These are phyloP conservation scores for Fimicolochytrium jonesii DNA, from an alignment of 192 early-diverging fungal species.

Conservation along the genomic window DNA sequence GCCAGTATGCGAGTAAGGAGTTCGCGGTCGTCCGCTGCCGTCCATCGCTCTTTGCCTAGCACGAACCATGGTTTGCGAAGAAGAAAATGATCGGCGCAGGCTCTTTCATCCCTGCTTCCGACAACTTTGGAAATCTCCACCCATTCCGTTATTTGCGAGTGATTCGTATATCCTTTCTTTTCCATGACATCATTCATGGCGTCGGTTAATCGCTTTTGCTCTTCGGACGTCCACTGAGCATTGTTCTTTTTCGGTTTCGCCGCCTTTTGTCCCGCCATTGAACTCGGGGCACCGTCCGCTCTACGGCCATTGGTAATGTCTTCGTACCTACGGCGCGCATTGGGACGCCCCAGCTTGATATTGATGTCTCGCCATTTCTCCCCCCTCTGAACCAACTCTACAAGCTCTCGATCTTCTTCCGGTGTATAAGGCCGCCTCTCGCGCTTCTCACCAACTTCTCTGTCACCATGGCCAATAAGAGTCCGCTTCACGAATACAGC, in stretches of 20 bases:
- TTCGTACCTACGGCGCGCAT: too few relatives aligned
- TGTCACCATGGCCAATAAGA: background rate
- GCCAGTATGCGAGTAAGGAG: background rate
- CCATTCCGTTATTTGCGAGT: background rate
- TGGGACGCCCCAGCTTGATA: background rate
- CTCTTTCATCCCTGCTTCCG: background rate
- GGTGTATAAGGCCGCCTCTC: background rate
- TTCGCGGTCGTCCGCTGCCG: slow-evolving; percentile 1
- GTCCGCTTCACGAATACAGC: slow-evolving; percentile 8
- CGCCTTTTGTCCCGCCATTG: too few relatives aligned
- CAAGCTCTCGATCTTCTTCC: slow-evolving; percentile 7
- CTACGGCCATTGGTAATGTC: too few relatives aligned
- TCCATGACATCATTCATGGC: background rate
- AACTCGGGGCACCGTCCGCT: too few relatives aligned
- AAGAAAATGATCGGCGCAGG: background rate
- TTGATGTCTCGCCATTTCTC: slow-evolving; percentile 15
- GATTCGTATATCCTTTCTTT: background rate
- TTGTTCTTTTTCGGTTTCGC: too few relatives aligned
- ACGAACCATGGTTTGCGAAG: background rate
- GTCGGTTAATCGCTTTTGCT: too few relatives aligned
- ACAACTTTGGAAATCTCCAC: background rate
- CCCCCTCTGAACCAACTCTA: background rate
- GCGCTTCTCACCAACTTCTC: background rate
- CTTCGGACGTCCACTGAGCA: too few relatives aligned
- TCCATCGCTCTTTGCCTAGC: background rate